Evolutionary conservation across 78 protist genomes (phyloP).

Genomic region (Planoprotostelium fungivorum): DNA sequence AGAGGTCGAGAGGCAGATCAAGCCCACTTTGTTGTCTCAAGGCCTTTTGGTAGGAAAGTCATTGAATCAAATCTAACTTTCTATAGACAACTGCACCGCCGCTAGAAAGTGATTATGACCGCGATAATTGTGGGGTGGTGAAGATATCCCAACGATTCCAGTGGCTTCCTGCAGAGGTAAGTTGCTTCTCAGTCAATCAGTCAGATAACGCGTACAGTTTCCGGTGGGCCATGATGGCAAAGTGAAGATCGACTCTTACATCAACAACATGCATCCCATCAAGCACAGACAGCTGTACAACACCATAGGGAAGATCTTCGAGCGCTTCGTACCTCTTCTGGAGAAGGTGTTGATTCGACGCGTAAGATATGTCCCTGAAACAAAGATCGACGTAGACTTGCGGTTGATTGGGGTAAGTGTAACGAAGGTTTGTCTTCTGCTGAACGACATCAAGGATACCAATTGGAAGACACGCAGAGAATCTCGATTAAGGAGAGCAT

Average conservation of each 20-base stretch:
- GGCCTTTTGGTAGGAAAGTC: background rate
- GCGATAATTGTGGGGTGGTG: background rate
- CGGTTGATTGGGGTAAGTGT: too few relatives aligned
- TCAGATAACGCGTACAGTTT: too few relatives aligned
- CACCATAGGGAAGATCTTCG: constrained; percentile 14
- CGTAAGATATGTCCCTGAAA: too few relatives aligned
- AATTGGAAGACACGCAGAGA: too few relatives aligned
- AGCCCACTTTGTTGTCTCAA: background rate
- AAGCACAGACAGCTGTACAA: constrained; percentile 24
- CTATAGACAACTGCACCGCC: background rate
- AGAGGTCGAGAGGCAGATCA: background rate
- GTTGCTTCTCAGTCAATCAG: too few relatives aligned
- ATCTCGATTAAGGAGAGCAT: too few relatives aligned
- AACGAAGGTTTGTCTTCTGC: too few relatives aligned
- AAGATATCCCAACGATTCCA: constrained; percentile 14
- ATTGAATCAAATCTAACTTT: too few relatives aligned
- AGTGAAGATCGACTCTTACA: constrained; percentile 45
- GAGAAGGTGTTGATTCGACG: constrained; percentile 5
- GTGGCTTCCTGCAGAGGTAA: constrained; percentile 58
- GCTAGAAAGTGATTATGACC: background rate
- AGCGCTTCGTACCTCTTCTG: constrained; percentile 25
- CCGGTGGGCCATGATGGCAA: constrained; percentile 24
- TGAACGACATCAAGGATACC: too few relatives aligned
- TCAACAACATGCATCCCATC: constrained; percentile 49
- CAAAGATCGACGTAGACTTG: too few relatives aligned